Conservation (phyloP, 2,329 filamentous ascomycete genomes). For the Sporothrix luriei region DNA sequence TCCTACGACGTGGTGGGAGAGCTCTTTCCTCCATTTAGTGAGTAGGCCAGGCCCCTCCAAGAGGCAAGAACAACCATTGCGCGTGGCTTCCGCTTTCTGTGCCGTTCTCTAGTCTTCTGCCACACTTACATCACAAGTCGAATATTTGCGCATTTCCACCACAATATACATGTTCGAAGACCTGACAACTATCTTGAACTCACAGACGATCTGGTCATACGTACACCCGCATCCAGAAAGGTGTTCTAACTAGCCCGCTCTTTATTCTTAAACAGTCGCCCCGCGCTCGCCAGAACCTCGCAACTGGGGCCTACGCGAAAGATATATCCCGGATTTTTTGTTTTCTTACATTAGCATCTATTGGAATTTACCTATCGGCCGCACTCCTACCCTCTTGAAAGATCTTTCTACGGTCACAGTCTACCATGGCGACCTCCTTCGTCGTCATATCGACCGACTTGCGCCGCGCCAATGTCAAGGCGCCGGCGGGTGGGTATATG, state of each 20-base stretch:
- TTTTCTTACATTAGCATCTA: background rate
- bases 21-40: constrained; percentile 22
- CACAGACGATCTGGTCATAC: too few species aligned
- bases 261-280: background rate
- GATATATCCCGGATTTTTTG: background rate
- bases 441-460: constrained; percentile 82
- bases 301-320: background rate
- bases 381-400: background rate
- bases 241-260: background rate
- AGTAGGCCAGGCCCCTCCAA: constrained; percentile 13
- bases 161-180: background rate
- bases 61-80: constrained; percentile 12
- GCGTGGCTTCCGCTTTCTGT: constrained; percentile 23
- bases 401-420: background rate
- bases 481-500: constrained; percentile 76
- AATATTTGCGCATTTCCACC: background rate
- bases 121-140: constrained; percentile 1
- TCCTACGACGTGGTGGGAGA: constrained; percentile 9
- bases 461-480: constrained; percentile 78
- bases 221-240: background rate
- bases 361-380: constrained; percentile 46
- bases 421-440: constrained; percentile 79
- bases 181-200: background rate
- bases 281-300: background rate
- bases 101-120: constrained; percentile 32